phyloP scores from a whole-genome alignment of 1,139 yeast species.

The Taphrina wiesneri region DNA sequence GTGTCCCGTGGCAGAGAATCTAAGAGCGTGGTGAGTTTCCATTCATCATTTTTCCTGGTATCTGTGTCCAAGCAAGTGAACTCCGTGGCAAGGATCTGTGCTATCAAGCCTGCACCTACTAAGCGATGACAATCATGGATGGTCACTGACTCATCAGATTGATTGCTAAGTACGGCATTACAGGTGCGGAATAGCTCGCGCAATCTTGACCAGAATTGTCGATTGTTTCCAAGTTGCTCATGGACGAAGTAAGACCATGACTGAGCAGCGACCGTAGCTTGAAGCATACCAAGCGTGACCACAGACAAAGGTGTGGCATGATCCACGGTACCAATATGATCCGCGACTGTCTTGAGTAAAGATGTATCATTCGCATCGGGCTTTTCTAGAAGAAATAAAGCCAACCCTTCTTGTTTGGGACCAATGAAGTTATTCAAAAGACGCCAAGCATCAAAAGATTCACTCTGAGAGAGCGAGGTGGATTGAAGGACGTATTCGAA shows the following conservation, averaged over 20 bases:
- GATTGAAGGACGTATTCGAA: slow-evolving; percentile 58
- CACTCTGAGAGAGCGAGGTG: slow-evolving; percentile 73
- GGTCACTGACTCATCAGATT: slow-evolving; percentile 42
- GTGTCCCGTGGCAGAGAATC: slow-evolving; percentile 42
- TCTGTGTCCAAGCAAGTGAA: slow-evolving; percentile 54
- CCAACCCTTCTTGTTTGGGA: slow-evolving; percentile 57
- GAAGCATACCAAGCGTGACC: slow-evolving; percentile 42
- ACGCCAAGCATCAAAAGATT: slow-evolving; percentile 78
- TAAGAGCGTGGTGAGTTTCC: slow-evolving; percentile 45
- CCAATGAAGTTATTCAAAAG: slow-evolving; percentile 72
- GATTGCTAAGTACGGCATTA: slow-evolving; percentile 34
- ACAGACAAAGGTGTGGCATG: slow-evolving; percentile 47
- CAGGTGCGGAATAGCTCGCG: slow-evolving; percentile 33
- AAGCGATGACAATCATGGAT: slow-evolving; percentile 58
- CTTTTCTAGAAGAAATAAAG: slow-evolving; percentile 44
- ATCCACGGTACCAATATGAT: slow-evolving; percentile 44
- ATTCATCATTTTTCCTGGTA: not conserved
- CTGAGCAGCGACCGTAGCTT: slow-evolving; percentile 45
- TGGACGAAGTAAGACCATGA: slow-evolving; percentile 44
- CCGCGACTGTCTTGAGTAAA: slow-evolving; percentile 61
- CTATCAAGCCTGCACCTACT: slow-evolving; percentile 63
- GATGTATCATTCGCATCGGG: slow-evolving; percentile 43
- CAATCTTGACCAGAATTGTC: slow-evolving; percentile 35
- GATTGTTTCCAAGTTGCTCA: slow-evolving; percentile 41
- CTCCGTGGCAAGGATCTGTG: slow-evolving; percentile 73